phyloP scores from a whole-genome alignment of 345 rosid genomes.

The Laguncularia racemosa region DNA sequence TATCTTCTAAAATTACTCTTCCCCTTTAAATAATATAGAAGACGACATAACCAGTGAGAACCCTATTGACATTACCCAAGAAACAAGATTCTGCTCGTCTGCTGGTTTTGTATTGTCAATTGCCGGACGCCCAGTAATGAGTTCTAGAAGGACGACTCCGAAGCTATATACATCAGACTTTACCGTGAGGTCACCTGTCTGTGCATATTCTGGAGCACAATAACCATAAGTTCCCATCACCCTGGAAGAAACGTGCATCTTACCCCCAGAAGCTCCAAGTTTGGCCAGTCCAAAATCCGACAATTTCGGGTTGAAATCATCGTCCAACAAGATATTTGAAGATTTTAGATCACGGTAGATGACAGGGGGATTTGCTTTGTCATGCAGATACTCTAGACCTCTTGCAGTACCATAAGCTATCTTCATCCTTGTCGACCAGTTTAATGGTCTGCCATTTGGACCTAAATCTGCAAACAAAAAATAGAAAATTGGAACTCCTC shows the following conservation, averaged over 20 bases:
- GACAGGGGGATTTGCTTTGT: constrained; percentile 20
- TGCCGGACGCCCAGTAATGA: constrained; percentile 22
- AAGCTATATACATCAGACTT: constrained; percentile 25
- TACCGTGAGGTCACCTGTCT: constrained; percentile 14
- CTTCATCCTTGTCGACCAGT: constrained; percentile 21
- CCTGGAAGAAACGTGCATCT: constrained; percentile 10
- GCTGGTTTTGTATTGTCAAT: constrained; percentile 17
- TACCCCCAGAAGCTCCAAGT: constrained; percentile 17
- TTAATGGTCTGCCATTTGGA: constrained; percentile 6
- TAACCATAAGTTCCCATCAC: constrained; percentile 28
- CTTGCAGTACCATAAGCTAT: constrained; percentile 22
- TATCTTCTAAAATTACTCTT: too few relatives aligned
- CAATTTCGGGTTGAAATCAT: constrained; percentile 14
- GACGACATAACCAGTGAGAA: too few relatives aligned
- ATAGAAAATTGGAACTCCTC: background rate
- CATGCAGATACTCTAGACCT: constrained; percentile 26
- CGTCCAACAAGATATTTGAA: constrained; percentile 22
- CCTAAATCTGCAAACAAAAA: constrained; percentile 7
- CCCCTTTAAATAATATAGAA: too few relatives aligned
- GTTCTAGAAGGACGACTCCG: constrained; percentile 21
- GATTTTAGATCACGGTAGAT: constrained; percentile 22
- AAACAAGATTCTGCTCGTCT: constrained; percentile 24
- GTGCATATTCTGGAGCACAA: constrained; percentile 20
- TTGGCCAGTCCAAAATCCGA: constrained; percentile 22
- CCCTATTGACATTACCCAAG: constrained; percentile 16